phyloP scores from a whole-genome alignment of 140 eudicot species.

The Senecio squalidus region DNA sequence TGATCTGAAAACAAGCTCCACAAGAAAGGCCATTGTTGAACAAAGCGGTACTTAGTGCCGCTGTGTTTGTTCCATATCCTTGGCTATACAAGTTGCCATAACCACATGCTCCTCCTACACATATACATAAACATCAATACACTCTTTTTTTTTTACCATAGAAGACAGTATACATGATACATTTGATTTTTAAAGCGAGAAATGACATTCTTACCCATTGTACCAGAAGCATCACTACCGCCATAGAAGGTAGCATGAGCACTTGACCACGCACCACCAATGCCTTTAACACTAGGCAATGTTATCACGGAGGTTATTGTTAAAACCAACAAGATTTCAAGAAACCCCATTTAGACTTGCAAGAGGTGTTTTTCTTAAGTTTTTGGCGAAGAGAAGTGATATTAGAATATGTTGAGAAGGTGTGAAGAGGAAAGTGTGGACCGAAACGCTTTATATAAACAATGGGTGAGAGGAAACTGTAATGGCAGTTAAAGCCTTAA shows the following conservation, averaged over 20 bases:
- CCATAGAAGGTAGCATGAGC: slow-evolving; percentile 65
- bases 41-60: slow-evolving; percentile 42
- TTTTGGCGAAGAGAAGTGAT: slow-evolving; percentile 6
- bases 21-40: slow-evolving; percentile 42
- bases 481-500: slow-evolving; percentile 39
- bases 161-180: not conserved
- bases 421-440: slow-evolving; percentile 29
- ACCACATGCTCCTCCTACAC: slow-evolving; percentile 53
- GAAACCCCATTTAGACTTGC: slow-evolving; percentile 27
- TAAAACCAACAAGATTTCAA: slow-evolving; percentile 17
- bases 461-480: slow-evolving; percentile 17
- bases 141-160: not conserved
- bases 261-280: slow-evolving; percentile 25
- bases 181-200: too few species aligned
- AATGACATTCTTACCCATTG: slow-evolving; percentile 47
- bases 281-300: slow-evolving; percentile 19
- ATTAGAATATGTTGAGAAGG: slow-evolving; percentile 23
- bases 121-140: not conserved
- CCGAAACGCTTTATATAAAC: slow-evolving; percentile 26
- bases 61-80: slow-evolving; percentile 47
- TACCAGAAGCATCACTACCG: slow-evolving; percentile 46
- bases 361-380: not conserved
- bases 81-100: slow-evolving; percentile 45
- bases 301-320: slow-evolving; percentile 16
- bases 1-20: slow-evolving; percentile 51